Evolutionary conservation across 176 grass and related monocot species (phyloP).

Genomic region (Oryza glaberrima): DNA sequence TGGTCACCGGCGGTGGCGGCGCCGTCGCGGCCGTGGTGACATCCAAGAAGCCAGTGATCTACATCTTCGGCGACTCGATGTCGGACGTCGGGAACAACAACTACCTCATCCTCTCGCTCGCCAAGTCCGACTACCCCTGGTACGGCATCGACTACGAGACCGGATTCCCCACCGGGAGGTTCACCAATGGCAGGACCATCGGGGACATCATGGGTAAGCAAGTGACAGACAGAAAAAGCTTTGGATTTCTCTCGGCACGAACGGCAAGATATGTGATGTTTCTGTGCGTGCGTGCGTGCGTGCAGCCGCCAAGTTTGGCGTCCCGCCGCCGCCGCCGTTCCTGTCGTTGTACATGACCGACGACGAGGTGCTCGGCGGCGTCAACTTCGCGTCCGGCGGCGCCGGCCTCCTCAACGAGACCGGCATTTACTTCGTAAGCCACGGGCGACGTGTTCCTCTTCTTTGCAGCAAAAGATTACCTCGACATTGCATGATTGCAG

Average conservation of each 20-base stretch:
- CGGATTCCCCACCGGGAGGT: constrained; percentile 74
- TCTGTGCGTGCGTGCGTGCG: background rate
- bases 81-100: constrained; percentile 98
- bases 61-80: constrained; percentile 92
- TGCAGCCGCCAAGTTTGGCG: constrained; percentile 84
- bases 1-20: background rate
- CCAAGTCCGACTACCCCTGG: constrained; percentile 91
- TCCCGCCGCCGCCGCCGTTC: constrained; percentile 66
- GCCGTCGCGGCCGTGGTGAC: background rate
- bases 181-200: constrained; percentile 92
- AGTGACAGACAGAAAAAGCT: too few relatives aligned
- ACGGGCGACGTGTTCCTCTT: background rate
- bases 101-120: constrained; percentile 74
- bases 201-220: constrained; percentile 89
- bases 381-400: constrained; percentile 93
- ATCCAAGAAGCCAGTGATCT: constrained; percentile 52
- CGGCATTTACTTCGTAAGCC: constrained; percentile 91
- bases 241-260: background rate
- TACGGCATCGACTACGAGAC: constrained; percentile 80
- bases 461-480: background rate
- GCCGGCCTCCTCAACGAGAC: constrained; percentile 93
- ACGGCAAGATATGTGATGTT: background rate
- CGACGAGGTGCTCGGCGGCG: constrained; percentile 64
- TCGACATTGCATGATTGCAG: too few relatives aligned
- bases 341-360: constrained; percentile 81